A percentile compares a stretch with the other conserved stretches of the same genome.
These are phyloP conservation scores for Gossypium davidsonii DNA, from an alignment of 441 rosid species.

Conservation along the genomic window DNA sequence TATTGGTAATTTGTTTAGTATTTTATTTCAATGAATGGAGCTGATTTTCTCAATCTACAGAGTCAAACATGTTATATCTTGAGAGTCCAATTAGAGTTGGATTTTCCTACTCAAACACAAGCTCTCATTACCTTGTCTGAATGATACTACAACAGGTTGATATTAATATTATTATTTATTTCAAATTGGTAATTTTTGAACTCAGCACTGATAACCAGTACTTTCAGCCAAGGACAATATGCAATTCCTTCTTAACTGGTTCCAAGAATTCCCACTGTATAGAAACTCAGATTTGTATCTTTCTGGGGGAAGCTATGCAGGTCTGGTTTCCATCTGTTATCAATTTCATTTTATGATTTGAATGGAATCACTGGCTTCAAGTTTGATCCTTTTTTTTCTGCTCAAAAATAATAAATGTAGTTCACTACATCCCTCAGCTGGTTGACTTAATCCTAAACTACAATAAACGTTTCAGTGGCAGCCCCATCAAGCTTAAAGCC, in stretches of 20 bases:
- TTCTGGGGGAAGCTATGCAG: slow-evolving; percentile 32
- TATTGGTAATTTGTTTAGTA: slow-evolving; percentile 14
- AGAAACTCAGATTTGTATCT: slow-evolving; percentile 26
- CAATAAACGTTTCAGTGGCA: slow-evolving; percentile 13
- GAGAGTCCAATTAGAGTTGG: slow-evolving; percentile 25
- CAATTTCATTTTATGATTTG: neutral
- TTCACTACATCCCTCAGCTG: slow-evolving; percentile 31
- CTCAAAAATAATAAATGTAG: neutral
- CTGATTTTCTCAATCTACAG: neutral
- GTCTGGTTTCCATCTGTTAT: neutral
- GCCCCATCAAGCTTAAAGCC: slow-evolving; percentile 24
- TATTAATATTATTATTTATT: neutral
- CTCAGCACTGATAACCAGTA: neutral
- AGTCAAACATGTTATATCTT: slow-evolving; percentile 27
- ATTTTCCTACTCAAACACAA: slow-evolving; percentile 10
- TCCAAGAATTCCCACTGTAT: slow-evolving; percentile 29
- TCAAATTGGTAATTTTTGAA: neutral
- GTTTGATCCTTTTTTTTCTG: neutral
- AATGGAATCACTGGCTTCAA: neutral
- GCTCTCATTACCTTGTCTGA: neutral
- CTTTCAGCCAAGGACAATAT: neutral
- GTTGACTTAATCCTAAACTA: slow-evolving; percentile 17
- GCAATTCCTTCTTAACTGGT: slow-evolving; percentile 27
- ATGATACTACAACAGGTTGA: slow-evolving; percentile 2
- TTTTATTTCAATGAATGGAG: slow-evolving; percentile 5